These are phyloP conservation scores for Pelagophyceae sp. DNA, from an alignment of 352 stramenopile species.

Conservation along the genomic window DNA sequence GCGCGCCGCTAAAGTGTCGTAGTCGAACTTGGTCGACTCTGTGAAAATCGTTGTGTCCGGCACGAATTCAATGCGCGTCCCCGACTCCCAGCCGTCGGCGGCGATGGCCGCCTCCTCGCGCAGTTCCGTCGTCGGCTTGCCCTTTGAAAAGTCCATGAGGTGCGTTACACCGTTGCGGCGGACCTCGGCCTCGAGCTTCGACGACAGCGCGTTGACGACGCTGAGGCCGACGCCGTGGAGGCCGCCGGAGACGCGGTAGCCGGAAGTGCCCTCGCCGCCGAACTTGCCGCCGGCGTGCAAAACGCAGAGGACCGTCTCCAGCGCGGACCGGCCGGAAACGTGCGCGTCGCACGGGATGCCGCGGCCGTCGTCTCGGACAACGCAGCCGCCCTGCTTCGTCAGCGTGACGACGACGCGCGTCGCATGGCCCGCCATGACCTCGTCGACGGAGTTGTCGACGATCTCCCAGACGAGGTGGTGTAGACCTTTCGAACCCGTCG, in stretches of 20 bases:
- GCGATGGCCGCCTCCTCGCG: background rate
- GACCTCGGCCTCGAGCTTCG: slow-evolving; percentile 50
- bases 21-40: slow-evolving; percentile 52
- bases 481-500: slow-evolving; percentile 57
- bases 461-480: slow-evolving; percentile 68
- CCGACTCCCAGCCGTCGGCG: slow-evolving; percentile 25
- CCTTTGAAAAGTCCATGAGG: slow-evolving; percentile 51
- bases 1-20: slow-evolving; percentile 39
- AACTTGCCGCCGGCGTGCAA: slow-evolving; percentile 70
- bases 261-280: slow-evolving; percentile 37
- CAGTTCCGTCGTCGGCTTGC: slow-evolving; percentile 38
- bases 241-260: slow-evolving; percentile 63
- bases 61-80: slow-evolving; percentile 54
- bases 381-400: slow-evolving; percentile 45
- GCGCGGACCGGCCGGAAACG: slow-evolving; percentile 49
- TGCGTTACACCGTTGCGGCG: slow-evolving; percentile 42
- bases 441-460: slow-evolving; percentile 69
- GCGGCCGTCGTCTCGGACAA: slow-evolving; percentile 59
- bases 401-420: slow-evolving; percentile 49
- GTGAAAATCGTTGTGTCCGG: slow-evolving; percentile 63
- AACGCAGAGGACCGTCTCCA: slow-evolving; percentile 68
- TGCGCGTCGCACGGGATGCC: slow-evolving; percentile 58
- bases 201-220: slow-evolving; percentile 62
- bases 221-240: slow-evolving; percentile 65
- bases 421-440: slow-evolving; percentile 63